A percentile compares a stretch with the other conserved stretches of the same genome.
Evolutionary conservation across 1,284 basidiomycete genomes (phyloP).

Genomic region (Papiliotrema laurentii): DNA sequence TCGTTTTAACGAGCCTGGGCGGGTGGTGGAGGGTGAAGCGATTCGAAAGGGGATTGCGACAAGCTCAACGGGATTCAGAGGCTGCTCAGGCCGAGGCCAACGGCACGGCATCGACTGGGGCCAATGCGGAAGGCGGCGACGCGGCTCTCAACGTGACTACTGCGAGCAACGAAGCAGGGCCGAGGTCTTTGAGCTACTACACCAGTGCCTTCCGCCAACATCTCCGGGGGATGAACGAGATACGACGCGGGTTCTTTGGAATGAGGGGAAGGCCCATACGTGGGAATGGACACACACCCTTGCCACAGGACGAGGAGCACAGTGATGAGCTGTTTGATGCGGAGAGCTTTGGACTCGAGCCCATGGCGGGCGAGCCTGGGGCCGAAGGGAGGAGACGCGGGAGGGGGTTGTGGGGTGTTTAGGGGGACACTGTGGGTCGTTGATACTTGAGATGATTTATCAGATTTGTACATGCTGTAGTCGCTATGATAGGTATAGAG

Average conservation of each 20-base stretch:
- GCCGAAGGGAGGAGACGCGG: slow-evolving; percentile 3
- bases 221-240: slow-evolving; percentile 30
- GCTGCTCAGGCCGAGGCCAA: slow-evolving; percentile 34
- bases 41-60: slow-evolving; percentile 39
- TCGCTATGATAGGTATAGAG: too few relatives aligned
- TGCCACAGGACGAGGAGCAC: slow-evolving; percentile 20
- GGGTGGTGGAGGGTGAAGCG: slow-evolving; percentile 81
- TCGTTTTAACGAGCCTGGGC: slow-evolving; percentile 70
- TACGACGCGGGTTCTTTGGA: slow-evolving; percentile 42
- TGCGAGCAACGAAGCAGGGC: slow-evolving; percentile 13
- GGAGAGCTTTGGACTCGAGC: slow-evolving; percentile 37
- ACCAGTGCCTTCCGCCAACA: slow-evolving; percentile 31
- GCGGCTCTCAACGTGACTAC: slow-evolving; percentile 6
- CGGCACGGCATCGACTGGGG: slow-evolving; percentile 5
- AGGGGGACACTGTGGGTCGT: too few relatives aligned
- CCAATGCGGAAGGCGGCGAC: slow-evolving; percentile 2
- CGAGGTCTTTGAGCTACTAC: slow-evolving; percentile 30
- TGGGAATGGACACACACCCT: slow-evolving; percentile 26
- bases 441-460: too few relatives aligned
- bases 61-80: slow-evolving; percentile 37
- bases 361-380: slow-evolving; percentile 23
- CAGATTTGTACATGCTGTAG: too few relatives aligned
- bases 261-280: slow-evolving; percentile 27
- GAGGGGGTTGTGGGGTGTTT: slow-evolving; percentile 19
- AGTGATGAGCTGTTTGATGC: slow-evolving; percentile 42